These are phyloP conservation scores for Chenopodium album DNA, from an alignment of 148 eudicot species.

Conservation along the genomic window DNA sequence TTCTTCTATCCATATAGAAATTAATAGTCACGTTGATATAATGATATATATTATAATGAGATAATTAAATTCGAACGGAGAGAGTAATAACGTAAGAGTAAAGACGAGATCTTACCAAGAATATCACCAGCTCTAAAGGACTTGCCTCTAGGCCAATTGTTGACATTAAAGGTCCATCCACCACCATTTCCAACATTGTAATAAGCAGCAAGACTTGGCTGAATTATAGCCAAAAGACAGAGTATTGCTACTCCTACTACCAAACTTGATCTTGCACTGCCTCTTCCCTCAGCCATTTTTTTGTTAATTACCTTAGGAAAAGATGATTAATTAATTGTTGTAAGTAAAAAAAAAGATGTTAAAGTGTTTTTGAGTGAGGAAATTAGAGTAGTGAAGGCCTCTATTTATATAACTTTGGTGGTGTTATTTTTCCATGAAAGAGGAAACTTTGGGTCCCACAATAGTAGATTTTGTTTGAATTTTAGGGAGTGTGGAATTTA, in stretches of 20 bases:
- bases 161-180: constrained; percentile 35
- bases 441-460: neutral
- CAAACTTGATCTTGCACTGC: constrained; percentile 29
- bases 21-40: no score
- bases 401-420: constrained; percentile 1
- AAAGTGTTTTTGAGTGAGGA: neutral
- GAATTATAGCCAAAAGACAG: constrained; percentile 16
- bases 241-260: constrained; percentile 19
- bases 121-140: constrained; percentile 39
- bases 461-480: neutral
- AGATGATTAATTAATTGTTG: no score
- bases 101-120: constrained; percentile 24
- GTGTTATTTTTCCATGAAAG: neutral
- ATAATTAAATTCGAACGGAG: no score
- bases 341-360: neutral
- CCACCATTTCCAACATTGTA: constrained; percentile 28
- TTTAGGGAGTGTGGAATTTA: neutral
- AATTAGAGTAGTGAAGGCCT: neutral
- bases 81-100: neutral
- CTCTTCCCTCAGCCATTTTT: constrained; percentile 31
- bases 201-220: constrained; percentile 24
- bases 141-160: constrained; percentile 30
- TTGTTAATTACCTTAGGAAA: neutral
- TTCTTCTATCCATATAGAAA: no score
- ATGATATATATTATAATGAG: no score